These are phyloP conservation scores for Carex parvula DNA, from an alignment of 176 grass and related monocot genomes.

Conservation along the genomic window DNA sequence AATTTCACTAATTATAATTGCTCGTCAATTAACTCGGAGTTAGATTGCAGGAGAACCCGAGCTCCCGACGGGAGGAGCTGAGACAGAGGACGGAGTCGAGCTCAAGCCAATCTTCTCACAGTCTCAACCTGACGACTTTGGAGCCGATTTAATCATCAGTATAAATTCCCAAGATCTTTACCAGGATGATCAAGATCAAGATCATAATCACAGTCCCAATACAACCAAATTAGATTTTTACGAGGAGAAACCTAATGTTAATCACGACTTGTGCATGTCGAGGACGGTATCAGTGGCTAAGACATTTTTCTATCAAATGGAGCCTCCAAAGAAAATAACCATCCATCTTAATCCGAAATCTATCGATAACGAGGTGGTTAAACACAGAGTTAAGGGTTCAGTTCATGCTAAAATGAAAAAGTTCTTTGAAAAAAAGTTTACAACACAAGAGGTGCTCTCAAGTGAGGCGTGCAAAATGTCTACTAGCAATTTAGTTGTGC, in stretches of 20 bases:
- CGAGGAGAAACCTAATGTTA: constrained; percentile 67
- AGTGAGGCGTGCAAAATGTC: background rate
- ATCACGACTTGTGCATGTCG: constrained; percentile 59
- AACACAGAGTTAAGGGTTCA: constrained; percentile 3
- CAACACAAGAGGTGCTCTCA: background rate
- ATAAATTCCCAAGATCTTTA: constrained; percentile 19
- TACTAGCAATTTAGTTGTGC: background rate
- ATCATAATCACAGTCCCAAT: constrained; percentile 22
- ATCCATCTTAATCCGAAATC: constrained; percentile 60
- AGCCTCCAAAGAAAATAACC: constrained; percentile 70
- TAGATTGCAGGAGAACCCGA: constrained; percentile 92
- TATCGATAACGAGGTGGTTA: constrained; percentile 17
- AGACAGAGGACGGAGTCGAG: constrained; percentile 32
- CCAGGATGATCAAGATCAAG: constrained; percentile 11
- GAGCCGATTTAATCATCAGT: constrained; percentile 31
- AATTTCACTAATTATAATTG: no score
- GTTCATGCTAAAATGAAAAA: background rate
- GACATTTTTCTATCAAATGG: constrained; percentile 71
- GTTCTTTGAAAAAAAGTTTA: background rate
- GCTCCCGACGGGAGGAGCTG: constrained; percentile 43
- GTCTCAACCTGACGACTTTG: constrained; percentile 69
- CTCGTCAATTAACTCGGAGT: constrained; percentile 71
- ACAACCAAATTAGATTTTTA: constrained; percentile 39
- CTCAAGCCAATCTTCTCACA: constrained; percentile 76
- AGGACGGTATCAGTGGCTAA: constrained; percentile 35